A percentile compares a stretch with the other conserved stretches of the same genome.
Evolutionary conservation across 2,329 filamentous ascomycete genomes (phyloP).

Genomic region (Metarhizium robertsii): DNA sequence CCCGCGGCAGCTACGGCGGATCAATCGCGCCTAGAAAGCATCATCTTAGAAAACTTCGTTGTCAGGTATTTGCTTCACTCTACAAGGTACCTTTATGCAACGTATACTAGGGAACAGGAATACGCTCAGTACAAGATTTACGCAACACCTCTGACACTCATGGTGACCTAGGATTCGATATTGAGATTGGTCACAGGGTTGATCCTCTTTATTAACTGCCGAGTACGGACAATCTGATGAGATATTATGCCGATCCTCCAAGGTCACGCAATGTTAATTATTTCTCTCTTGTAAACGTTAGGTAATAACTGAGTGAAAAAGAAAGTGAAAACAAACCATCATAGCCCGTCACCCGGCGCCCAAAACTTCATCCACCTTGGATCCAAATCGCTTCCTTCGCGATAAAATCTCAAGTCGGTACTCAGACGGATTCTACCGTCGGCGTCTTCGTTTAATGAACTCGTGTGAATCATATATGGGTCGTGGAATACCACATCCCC

Average conservation of each 20-base stretch:
- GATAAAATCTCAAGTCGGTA: slow-evolving; percentile 38
- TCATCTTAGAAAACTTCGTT: no score
- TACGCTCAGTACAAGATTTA: no score
- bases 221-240: no score
- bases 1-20: no score
- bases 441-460: slow-evolving; percentile 39
- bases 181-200: no score
- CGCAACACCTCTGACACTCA: no score
- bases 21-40: no score
- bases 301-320: not conserved
- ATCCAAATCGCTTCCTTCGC: slow-evolving; percentile 2
- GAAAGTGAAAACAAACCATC: slow-evolving; percentile 14
- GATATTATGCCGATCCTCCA: not conserved
- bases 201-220: no score
- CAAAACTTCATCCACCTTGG: slow-evolving; percentile 3
- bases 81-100: no score
- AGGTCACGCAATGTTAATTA: not conserved
- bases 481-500: slow-evolving; percentile 26
- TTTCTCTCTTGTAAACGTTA: not conserved
- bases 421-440: slow-evolving; percentile 40
- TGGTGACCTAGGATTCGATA: no score
- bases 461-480: slow-evolving; percentile 37
- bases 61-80: no score
- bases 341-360: slow-evolving; percentile 19
- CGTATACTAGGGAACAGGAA: no score